Conservation (phyloP, 2,329 filamentous ascomycete genomes). For the Fusarium cyanostomum region DNA sequence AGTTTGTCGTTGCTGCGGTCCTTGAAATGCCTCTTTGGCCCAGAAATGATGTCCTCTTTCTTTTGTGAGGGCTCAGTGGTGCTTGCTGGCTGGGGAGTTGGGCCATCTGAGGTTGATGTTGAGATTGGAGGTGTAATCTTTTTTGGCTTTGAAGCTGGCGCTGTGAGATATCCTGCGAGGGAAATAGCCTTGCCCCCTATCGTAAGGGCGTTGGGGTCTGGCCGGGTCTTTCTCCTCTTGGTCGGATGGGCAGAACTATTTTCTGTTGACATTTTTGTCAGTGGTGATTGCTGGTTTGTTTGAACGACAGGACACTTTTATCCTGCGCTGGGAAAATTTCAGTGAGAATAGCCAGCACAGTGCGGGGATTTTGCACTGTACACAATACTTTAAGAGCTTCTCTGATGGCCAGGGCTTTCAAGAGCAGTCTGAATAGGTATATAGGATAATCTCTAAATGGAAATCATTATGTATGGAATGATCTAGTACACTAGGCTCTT, state of each 20-base stretch:
- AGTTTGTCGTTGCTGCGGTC: constrained; percentile 21
- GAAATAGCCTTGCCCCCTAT: constrained; percentile 61
- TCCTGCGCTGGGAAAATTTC: constrained; percentile 17
- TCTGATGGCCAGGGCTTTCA: too few relatives aligned
- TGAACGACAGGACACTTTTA: not conserved
- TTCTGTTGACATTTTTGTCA: constrained; percentile 40
- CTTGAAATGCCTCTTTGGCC: constrained; percentile 12
- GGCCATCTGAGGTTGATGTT: not conserved
- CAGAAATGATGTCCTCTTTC: not conserved
- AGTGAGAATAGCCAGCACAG: constrained; percentile 6
- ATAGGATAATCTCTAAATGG: too few relatives aligned
- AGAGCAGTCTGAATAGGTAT: too few relatives aligned
- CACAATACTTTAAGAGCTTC: not conserved
- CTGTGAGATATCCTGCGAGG: constrained; percentile 59
- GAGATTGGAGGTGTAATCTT: constrained; percentile 17
- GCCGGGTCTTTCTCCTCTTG: constrained; percentile 52
- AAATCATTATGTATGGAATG: too few relatives aligned
- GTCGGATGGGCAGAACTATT: constrained; percentile 41
- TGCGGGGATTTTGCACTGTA: not conserved
- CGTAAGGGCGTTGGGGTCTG: constrained; percentile 51
- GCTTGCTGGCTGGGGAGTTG: constrained; percentile 1
- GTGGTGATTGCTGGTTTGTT: constrained; percentile 1
- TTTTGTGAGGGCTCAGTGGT: constrained; percentile 1
- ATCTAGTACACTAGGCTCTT: too few relatives aligned
- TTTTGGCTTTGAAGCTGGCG: constrained; percentile 45